Base-by-base conservation (phyloP, 768 basidiomycete species). In the Cystofilobasidium ferigula region DNA sequence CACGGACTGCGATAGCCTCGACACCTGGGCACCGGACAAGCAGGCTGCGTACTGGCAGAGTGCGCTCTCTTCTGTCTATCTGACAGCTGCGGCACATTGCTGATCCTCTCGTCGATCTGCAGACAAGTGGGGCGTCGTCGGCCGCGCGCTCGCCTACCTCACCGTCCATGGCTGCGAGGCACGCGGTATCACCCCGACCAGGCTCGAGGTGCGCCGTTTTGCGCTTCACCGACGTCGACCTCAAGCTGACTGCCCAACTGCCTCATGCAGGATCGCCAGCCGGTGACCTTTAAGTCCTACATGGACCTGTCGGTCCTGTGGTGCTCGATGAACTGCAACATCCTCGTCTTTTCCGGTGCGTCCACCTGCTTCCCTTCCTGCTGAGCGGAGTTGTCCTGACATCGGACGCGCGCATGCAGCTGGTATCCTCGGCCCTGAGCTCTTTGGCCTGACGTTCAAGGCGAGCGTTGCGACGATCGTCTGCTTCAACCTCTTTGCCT, bases 401-500 rank as follows among this genome's bases (percentile, higher is more conserved):
- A 32, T 12, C 18, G 9, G 32, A 32, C 36, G 30, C 20, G 22
- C 56, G 12, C 26, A 4, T 16, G 8, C 24, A 20, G 77, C 84
- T 3, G 86, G 86, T 14, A 82, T 84, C 0, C 78, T 87, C 5
- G 86, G 85, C 0, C 86, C 86, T 5, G 73, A 81, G 24, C 79
- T 81, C 40, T 88, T 82, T 63, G 80, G 80, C 7, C 79, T 88
- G 14, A 80, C 83, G 2, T 75, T 85, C 53, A 81, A 83, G 69
- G 80, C 84, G 10, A 85, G 82, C 70, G 76, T 87, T n/a, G 69
- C 67, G 0, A 79, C 82, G 62, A 85, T 86, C 69, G 73, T 86
- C 62, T 84, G 85, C 73, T 84, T 86, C 79, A 86, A 86, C 73
- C 51, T 86, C 60, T 69, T 87, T 22, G 84, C 81, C 56, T 82